phyloP scores from a whole-genome alignment of 2,329 filamentous ascomycete genomes.

The Trematosphaeria pertusa region DNA sequence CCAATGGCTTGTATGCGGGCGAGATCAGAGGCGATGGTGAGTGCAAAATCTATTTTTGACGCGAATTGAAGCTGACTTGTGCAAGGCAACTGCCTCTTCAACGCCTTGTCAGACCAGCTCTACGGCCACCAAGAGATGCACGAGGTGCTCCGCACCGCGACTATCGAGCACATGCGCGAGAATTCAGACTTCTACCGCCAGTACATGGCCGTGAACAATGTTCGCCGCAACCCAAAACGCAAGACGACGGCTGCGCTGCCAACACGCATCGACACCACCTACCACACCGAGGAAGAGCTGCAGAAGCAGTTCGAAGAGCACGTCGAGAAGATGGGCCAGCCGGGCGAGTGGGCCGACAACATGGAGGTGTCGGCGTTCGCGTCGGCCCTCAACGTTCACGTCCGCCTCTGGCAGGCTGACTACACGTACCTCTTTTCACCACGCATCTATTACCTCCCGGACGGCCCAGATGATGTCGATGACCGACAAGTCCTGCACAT shows the following conservation, averaged over 20 bases:
- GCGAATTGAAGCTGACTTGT: conserved; percentile 25
- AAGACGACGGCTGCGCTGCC: conserved; percentile 57
- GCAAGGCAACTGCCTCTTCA: conserved; percentile 73
- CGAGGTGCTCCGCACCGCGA: conserved; percentile 63
- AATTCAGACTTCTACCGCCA: conserved; percentile 68
- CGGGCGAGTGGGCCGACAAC: conserved; percentile 70
- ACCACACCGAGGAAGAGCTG: conserved; percentile 61
- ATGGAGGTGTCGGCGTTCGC: conserved; percentile 73
- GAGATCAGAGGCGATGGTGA: conserved; percentile 69
- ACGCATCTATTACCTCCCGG: conserved; percentile 40
- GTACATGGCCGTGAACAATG: conserved; percentile 65
- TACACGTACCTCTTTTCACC: conserved; percentile 59
- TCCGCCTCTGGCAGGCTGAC: conserved; percentile 67
- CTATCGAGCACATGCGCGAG: conserved; percentile 68
- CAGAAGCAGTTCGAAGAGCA: conserved; percentile 62
- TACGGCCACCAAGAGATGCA: conserved; percentile 67
- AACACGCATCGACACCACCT: conserved; percentile 53
- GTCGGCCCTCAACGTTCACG: conserved; percentile 65
- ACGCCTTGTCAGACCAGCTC: conserved; percentile 71
- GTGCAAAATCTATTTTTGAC: conserved; percentile 34
- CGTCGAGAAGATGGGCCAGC: conserved; percentile 65
- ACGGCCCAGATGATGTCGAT: conserved; percentile 39
- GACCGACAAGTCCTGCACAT: conserved; percentile 60
- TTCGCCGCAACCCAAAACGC: conserved; percentile 63
- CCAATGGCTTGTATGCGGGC: conserved; percentile 64